Percentiles rank a stretch among this genome's conserved stretches.
These are phyloP conservation scores for Yamadazyma olivae DNA, from an alignment of 805 yeast species.

Conservation along the genomic window DNA sequence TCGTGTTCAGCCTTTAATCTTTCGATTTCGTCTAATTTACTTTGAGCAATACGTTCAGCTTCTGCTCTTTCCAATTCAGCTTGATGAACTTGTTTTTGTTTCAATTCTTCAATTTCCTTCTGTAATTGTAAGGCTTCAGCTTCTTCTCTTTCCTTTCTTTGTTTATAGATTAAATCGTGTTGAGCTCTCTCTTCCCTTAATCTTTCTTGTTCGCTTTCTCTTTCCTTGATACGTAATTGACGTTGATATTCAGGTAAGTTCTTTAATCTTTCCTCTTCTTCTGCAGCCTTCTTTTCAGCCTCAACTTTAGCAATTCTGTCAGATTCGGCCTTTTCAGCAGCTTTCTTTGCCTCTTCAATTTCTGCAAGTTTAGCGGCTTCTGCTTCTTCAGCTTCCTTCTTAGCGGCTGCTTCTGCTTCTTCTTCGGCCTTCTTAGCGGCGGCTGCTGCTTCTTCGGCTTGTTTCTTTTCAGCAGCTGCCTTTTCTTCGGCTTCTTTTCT, in stretches of 20 bases:
- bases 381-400: constrained; percentile 9
- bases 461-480: constrained; percentile 13
- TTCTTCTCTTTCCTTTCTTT: constrained; percentile 22
- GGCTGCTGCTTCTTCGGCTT: constrained; percentile 14
- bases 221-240: constrained; percentile 19
- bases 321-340: constrained; percentile 14
- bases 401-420: constrained; percentile 16
- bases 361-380: constrained; percentile 14
- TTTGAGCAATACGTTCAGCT: constrained; percentile 26
- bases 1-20: constrained; percentile 32
- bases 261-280: constrained; percentile 16
- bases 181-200: constrained; percentile 24
- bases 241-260: constrained; percentile 25
- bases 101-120: constrained; percentile 30
- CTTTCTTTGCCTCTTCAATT: constrained; percentile 9
- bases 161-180: constrained; percentile 21
- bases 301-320: constrained; percentile 8
- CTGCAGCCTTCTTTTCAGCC: constrained; percentile 8
- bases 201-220: constrained; percentile 25
- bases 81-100: constrained; percentile 16
- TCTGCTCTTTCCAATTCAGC: constrained; percentile 23
- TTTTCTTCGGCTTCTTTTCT: constrained; percentile 10
- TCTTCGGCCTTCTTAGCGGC: constrained; percentile 14
- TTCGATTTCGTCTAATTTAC: constrained; percentile 30
- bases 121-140: constrained; percentile 27